A percentile compares a stretch with the other conserved stretches of the same genome.
Evolutionary conservation across 768 basidiomycete genomes (phyloP).

Genomic region (Tephrocybe sp.): DNA sequence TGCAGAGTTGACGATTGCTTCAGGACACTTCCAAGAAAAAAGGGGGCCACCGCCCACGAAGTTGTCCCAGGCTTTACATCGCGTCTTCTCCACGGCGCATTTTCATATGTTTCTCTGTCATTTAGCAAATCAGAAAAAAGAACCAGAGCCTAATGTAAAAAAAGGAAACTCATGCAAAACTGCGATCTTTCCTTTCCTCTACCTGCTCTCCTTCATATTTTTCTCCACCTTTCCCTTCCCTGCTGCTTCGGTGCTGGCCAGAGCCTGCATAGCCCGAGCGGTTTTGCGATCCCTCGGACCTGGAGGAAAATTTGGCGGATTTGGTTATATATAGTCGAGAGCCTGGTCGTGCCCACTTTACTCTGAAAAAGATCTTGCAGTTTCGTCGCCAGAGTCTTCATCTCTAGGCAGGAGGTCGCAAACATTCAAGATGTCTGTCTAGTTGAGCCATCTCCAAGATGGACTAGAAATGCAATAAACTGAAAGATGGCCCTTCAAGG

Average conservation of each 20-base stretch:
- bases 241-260: conserved; percentile 72
- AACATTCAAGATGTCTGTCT: too few relatives aligned
- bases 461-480: too few relatives aligned
- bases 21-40: too few relatives aligned
- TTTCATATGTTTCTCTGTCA: conserved; percentile 18
- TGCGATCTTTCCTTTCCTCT: conserved; percentile 67
- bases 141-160: background rate
- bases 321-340: conserved; percentile 74
- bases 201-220: conserved; percentile 78
- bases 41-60: too few relatives aligned
- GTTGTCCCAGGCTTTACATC: background rate
- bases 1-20: too few relatives aligned
- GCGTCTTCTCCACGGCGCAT: conserved; percentile 14
- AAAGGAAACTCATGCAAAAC: conserved; percentile 62
- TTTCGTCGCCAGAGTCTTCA: conserved; percentile 78
- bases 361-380: conserved; percentile 83
- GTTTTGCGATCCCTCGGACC: conserved; percentile 73
- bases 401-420: too few relatives aligned
- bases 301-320: conserved; percentile 70
- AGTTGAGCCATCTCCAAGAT: too few relatives aligned
- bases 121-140: background rate
- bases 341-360: conserved; percentile 84
- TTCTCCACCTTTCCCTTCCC: conserved; percentile 72
- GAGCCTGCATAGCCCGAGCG: conserved; percentile 53
- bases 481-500: too few relatives aligned